These are phyloP conservation scores for Aciculosporium take DNA, from an alignment of 2,329 filamentous ascomycete genomes.

Conservation along the genomic window DNA sequence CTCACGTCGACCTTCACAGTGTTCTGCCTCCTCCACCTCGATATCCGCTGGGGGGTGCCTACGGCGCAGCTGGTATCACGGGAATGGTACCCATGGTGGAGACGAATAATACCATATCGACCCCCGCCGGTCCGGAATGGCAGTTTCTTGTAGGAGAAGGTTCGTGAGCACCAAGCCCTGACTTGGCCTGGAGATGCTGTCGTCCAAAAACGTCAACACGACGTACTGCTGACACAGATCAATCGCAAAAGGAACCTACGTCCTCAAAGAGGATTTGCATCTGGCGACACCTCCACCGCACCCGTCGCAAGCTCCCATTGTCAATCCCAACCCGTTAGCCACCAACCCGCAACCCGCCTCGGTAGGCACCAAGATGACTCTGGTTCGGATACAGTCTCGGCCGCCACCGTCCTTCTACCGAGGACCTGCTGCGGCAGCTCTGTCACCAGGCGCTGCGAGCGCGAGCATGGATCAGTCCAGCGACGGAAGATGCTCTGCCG, in stretches of 20 bases:
- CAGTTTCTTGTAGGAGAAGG: constrained; percentile 91
- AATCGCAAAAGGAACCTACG: constrained; percentile 61
- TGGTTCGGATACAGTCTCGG: constrained; percentile 56
- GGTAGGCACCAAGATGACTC: constrained; percentile 68
- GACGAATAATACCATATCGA: constrained; percentile 78
- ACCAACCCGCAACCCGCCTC: constrained; percentile 75
- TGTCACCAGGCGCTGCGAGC: constrained; percentile 28
- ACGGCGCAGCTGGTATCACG: constrained; percentile 54
- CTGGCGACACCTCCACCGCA: constrained; percentile 91
- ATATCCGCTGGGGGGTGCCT: constrained; percentile 61
- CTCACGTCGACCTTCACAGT: constrained; percentile 26
- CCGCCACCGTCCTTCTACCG: constrained; percentile 42
- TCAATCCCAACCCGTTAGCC: constrained; percentile 81
- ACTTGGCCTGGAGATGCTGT: neutral
- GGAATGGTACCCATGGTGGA: constrained; percentile 67
- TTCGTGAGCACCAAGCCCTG: constrained; percentile 19
- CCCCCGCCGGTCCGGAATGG: constrained; percentile 69
- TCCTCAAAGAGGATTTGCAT: constrained; percentile 78
- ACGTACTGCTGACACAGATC: constrained; percentile 7
- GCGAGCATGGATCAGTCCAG: constrained; percentile 46
- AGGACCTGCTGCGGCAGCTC: constrained; percentile 35
- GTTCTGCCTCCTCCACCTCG: constrained; percentile 77
- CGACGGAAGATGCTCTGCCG: constrained; percentile 45
- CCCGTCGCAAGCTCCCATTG: constrained; percentile 75
- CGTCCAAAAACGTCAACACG: neutral